Conservation (phyloP, 2,329 filamentous ascomycete species). For the Fusarium chuoi region DNA sequence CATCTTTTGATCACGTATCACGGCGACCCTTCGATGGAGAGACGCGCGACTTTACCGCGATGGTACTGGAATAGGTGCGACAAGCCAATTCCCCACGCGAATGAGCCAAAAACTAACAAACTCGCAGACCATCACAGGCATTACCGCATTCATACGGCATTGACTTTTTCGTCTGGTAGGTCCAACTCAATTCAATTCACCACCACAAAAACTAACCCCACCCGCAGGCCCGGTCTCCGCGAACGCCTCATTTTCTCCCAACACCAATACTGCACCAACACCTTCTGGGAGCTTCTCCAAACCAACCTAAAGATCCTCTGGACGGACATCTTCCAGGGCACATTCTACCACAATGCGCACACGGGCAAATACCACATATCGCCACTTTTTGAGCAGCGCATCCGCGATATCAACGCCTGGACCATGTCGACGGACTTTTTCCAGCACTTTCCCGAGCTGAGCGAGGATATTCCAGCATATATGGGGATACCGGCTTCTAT, state of each 20-base stretch:
- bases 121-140: constrained; percentile 41
- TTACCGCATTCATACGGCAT: constrained; percentile 46
- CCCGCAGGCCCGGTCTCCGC: constrained; percentile 42
- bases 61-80: constrained; percentile 45
- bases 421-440: constrained; percentile 46
- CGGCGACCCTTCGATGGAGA: constrained; percentile 36
- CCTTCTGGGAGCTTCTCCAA: constrained; percentile 44
- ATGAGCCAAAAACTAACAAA: background rate
- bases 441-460: constrained; percentile 41
- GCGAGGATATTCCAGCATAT: constrained; percentile 45
- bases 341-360: constrained; percentile 39
- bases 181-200: background rate
- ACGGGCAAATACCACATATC: constrained; percentile 42
- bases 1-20: constrained; percentile 44
- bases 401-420: constrained; percentile 45
- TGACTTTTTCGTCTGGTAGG: constrained; percentile 48
- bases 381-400: constrained; percentile 38
- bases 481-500: constrained; percentile 1
- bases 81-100: fast-evolving
- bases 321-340: constrained; percentile 41
- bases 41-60: constrained; percentile 34
- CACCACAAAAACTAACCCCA: background rate
- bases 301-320: constrained; percentile 40
- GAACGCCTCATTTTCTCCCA: constrained; percentile 46
- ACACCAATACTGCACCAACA: constrained; percentile 46